Percentiles rank a stretch among this genome's conserved stretches.
Conservation (phyloP, 352 stramenopile genomes). For the Elongisporangium senticosum region DNA sequence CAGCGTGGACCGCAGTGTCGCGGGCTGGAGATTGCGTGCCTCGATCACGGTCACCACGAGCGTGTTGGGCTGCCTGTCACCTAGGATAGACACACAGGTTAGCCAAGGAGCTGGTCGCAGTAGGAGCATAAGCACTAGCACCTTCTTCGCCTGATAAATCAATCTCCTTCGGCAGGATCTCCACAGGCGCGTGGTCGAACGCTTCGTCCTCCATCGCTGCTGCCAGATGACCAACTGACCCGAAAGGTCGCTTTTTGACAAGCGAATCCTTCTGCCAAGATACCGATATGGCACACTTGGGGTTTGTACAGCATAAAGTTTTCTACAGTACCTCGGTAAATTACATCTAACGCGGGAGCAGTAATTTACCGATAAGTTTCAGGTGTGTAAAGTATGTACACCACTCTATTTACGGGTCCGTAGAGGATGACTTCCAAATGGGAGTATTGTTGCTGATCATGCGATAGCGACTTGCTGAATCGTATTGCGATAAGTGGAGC, state of each 20-base stretch:
- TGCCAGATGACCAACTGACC: background rate
- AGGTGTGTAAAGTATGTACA: no score
- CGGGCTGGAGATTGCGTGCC: constrained; percentile 38
- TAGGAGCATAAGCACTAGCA: constrained; percentile 1
- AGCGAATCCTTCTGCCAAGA: background rate
- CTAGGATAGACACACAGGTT: constrained; percentile 4
- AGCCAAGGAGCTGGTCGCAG: background rate
- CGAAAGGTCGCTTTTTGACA: background rate
- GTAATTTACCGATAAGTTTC: no score
- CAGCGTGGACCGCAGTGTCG: constrained; percentile 45
- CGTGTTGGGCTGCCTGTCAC: constrained; percentile 66
- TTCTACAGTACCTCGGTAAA: background rate
- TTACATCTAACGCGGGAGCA: no score
- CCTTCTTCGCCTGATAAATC: constrained; percentile 36
- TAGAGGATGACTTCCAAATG: no score
- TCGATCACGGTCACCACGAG: constrained; percentile 69
- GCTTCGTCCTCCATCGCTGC: background rate
- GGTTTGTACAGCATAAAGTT: background rate
- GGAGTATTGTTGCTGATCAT: no score
- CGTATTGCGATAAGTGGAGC: no score
- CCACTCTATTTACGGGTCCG: no score
- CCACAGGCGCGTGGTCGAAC: constrained; percentile 28
- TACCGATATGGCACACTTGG: background rate
- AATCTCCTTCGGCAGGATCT: constrained; percentile 54
- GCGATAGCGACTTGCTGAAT: no score